These are phyloP conservation scores for Plasmodium reichenowi DNA, from an alignment of 169 alveolate species.

Conservation along the genomic window DNA sequence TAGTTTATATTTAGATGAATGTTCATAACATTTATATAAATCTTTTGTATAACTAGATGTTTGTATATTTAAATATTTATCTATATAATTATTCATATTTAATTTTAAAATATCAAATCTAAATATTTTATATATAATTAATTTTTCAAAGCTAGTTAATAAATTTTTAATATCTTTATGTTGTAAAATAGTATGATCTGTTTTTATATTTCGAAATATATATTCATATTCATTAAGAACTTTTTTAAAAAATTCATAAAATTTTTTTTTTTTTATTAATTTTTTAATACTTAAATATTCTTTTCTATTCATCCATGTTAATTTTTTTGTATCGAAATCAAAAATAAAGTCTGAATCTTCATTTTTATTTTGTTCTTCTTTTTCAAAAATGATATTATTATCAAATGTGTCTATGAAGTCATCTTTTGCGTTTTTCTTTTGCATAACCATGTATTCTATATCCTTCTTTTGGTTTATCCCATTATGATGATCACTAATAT, in stretches of 20 bases:
- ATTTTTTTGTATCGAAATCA: conserved; percentile 63
- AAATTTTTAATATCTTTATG: conserved; percentile 61
- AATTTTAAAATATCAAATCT: conserved; percentile 64
- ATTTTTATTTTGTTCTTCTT: not conserved
- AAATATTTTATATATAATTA: conserved; percentile 69
- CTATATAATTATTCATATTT: conserved; percentile 68
- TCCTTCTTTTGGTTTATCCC: not conserved
- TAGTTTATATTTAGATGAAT: conserved; percentile 64
- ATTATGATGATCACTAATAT: not conserved
- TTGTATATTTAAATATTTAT: conserved; percentile 33
- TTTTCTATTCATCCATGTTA: conserved; percentile 65
- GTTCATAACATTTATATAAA: conserved; percentile 72
- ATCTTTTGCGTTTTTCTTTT: conserved; percentile 35
- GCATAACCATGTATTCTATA: conserved; percentile 20
- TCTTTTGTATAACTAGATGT: conserved; percentile 62
- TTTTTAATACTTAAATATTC: conserved; percentile 63
- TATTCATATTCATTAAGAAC: conserved; percentile 75
- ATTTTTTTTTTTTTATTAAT: conserved; percentile 56
- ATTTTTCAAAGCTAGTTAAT: conserved; percentile 45
- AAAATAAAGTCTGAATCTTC: conserved; percentile 6
- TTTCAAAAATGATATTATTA: conserved; percentile 21
- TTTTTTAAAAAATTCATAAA: conserved; percentile 42
- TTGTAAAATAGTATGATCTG: conserved; percentile 69
- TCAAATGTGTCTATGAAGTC: conserved; percentile 42
- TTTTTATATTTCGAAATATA: conserved; percentile 55